Percentiles rank a stretch among this genome's conserved stretches.
Evolutionary conservation across 495 filamentous ascomycete species (phyloP).

Genomic region (Darksidea phi): DNA sequence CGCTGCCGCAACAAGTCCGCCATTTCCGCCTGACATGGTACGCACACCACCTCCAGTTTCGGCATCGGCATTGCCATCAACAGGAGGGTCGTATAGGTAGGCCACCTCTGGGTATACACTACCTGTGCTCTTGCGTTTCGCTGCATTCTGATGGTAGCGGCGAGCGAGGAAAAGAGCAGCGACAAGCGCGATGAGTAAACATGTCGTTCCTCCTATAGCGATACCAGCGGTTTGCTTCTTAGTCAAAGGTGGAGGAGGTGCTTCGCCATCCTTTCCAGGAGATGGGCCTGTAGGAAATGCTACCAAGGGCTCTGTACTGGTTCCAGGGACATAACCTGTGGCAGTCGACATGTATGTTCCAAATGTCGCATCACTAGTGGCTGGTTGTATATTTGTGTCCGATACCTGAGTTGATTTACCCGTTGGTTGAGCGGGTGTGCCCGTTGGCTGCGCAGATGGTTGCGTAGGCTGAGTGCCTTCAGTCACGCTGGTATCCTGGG

Average conservation of each 20-base stretch:
- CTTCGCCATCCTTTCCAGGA: neutral
- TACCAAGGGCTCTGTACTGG: neutral
- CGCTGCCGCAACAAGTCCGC: slow-evolving; percentile 4
- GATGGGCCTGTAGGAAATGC: slow-evolving; percentile 16
- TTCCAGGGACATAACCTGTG: neutral
- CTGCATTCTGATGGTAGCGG: slow-evolving; percentile 21
- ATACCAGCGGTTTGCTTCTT: slow-evolving; percentile 29
- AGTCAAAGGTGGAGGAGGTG: slow-evolving; percentile 12
- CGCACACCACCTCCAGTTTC: slow-evolving; percentile 20
- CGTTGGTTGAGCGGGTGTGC: neutral
- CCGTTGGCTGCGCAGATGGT: neutral
- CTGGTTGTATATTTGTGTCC: neutral
- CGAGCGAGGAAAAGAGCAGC: slow-evolving; percentile 26
- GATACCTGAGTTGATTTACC: neutral
- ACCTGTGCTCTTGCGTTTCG: slow-evolving; percentile 5
- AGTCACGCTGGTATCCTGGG: no score
- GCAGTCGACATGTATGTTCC: neutral
- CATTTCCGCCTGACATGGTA: slow-evolving; percentile 27
- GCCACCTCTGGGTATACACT: slow-evolving; percentile 33
- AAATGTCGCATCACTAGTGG: neutral
- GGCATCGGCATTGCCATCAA: slow-evolving; percentile 19
- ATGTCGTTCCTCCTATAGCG: slow-evolving; percentile 25
- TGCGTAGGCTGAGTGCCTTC: no score
- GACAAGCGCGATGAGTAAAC: slow-evolving; percentile 28
- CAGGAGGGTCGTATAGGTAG: slow-evolving; percentile 32